Evolutionary conservation across 345 rosid genomes (phyloP).

Genomic region (Erucastrum elatum): DNA sequence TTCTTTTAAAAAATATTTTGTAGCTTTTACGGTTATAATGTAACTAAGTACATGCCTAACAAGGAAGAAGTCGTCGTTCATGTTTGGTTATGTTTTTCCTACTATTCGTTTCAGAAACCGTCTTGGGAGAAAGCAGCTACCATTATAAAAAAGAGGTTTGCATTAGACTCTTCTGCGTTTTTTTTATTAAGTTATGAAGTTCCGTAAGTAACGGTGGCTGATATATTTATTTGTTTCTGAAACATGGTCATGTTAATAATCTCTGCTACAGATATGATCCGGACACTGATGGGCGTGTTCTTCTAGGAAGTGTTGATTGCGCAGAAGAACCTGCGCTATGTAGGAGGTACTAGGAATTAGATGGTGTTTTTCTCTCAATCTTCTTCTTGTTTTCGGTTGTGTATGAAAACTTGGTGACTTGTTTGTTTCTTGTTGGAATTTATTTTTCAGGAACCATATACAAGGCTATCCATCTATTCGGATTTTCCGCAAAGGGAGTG

Average conservation of each 20-base stretch:
- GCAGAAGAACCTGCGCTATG: slow-evolving; percentile 72
- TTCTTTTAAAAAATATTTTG: neutral
- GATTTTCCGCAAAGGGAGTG: slow-evolving; percentile 95
- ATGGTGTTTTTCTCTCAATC: slow-evolving; percentile 9
- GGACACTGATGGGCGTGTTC: slow-evolving; percentile 84
- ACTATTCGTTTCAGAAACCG: slow-evolving; percentile 66
- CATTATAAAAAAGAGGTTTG: slow-evolving; percentile 76
- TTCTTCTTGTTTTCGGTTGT: neutral
- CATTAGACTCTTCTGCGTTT: slow-evolving; percentile 17
- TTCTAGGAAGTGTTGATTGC: slow-evolving; percentile 88
- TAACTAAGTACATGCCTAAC: slow-evolving; percentile 1
- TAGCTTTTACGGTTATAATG: slow-evolving; percentile 7
- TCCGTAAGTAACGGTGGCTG: neutral
- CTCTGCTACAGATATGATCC: slow-evolving; percentile 76
- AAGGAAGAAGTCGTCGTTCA: neutral
- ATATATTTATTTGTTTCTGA: slow-evolving; percentile 8
- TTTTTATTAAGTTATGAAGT: slow-evolving; percentile 11
- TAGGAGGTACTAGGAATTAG: slow-evolving; percentile 55
- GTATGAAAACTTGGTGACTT: slow-evolving; percentile 12
- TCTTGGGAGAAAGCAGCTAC: slow-evolving; percentile 95
- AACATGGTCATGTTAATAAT: slow-evolving; percentile 22
- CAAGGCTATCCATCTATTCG: slow-evolving; percentile 99
- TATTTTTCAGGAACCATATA: slow-evolving; percentile 69
- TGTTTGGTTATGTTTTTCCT: slow-evolving; percentile 17
- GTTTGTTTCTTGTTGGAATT: slow-evolving; percentile 21